Conservation (phyloP, 495 filamentous ascomycete genomes). For the Penicillium pulvis region DNA sequence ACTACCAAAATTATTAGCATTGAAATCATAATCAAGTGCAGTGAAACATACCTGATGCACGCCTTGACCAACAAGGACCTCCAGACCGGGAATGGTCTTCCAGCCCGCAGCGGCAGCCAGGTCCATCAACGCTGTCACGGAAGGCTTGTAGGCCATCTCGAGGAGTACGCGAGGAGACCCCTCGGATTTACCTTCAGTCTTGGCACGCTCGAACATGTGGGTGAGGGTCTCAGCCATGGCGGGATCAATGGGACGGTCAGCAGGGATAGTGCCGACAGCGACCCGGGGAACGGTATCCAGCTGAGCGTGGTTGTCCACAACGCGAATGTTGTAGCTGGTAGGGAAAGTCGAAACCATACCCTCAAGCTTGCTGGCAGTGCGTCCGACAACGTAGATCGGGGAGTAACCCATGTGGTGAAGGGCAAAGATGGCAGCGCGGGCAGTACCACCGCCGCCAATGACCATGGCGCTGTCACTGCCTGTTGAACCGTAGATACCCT, state of each 20-base stretch:
- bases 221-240: constrained; percentile 68
- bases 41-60: constrained; percentile 59
- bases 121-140: constrained; percentile 81
- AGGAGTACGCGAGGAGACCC: constrained; percentile 62
- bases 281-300: constrained; percentile 61
- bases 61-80: constrained; percentile 89
- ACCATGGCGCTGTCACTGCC: constrained; percentile 55
- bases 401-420: constrained; percentile 79
- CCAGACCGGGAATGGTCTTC: constrained; percentile 81
- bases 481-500: constrained; percentile 56
- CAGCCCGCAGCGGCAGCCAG: constrained; percentile 82
- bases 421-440: constrained; percentile 87
- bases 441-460: constrained; percentile 88
- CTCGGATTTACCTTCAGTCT: constrained; percentile 28
- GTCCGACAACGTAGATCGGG: constrained; percentile 85
- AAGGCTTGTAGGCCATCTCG: constrained; percentile 97
- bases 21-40: constrained; percentile 11
- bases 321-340: constrained; percentile 67
- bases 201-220: constrained; percentile 57
- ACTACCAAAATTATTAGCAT: constrained; percentile 44
- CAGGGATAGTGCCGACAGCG: constrained; percentile 88
- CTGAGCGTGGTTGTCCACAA: constrained; percentile 56
- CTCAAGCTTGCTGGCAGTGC: constrained; percentile 66
- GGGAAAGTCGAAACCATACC: constrained; percentile 74
- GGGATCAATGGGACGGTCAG: constrained; percentile 79